Evolutionary conservation across 805 yeast species (phyloP).

Genomic region (Metschnikowia matae): DNA sequence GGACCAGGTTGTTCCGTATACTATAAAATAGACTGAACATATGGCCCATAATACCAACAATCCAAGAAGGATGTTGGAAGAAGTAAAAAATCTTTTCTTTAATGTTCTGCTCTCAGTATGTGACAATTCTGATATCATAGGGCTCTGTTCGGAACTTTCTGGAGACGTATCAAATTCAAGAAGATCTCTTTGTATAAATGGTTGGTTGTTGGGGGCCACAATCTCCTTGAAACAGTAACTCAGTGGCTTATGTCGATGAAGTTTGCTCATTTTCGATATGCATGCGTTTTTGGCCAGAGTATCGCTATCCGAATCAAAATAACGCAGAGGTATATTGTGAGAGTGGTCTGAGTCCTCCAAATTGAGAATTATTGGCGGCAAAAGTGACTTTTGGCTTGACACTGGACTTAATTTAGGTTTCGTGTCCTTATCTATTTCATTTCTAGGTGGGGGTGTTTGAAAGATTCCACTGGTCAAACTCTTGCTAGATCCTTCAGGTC

Average conservation of each 20-base stretch:
- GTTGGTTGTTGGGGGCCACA: background rate
- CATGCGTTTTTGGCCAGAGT: slow-evolving; percentile 1
- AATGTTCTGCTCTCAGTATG: no score
- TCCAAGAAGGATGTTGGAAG: background rate
- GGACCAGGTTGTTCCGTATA: slow-evolving; percentile 8
- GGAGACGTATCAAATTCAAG: background rate
- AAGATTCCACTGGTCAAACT: background rate
- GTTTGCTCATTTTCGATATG: background rate
- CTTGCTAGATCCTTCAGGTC: background rate
- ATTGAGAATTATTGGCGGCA: background rate
- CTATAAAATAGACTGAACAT: slow-evolving; percentile 3
- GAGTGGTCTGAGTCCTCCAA: background rate
- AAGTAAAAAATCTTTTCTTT: background rate
- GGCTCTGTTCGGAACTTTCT: background rate
- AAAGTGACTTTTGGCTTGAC: background rate
- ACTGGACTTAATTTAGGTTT: background rate
- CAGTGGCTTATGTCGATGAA: slow-evolving; percentile 2
- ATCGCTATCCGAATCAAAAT: slow-evolving; percentile 1
- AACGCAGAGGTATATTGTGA: background rate
- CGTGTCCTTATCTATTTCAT: background rate
- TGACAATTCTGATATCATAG: background rate
- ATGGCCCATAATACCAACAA: background rate
- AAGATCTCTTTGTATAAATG: background rate
- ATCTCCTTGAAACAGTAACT: slow-evolving; percentile 1
- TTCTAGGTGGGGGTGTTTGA: background rate